Percentiles rank a stretch among this genome's conserved stretches.
These are phyloP conservation scores for Saccharum spontaneum DNA, from an alignment of 176 grass and related monocot genomes.

Conservation along the genomic window DNA sequence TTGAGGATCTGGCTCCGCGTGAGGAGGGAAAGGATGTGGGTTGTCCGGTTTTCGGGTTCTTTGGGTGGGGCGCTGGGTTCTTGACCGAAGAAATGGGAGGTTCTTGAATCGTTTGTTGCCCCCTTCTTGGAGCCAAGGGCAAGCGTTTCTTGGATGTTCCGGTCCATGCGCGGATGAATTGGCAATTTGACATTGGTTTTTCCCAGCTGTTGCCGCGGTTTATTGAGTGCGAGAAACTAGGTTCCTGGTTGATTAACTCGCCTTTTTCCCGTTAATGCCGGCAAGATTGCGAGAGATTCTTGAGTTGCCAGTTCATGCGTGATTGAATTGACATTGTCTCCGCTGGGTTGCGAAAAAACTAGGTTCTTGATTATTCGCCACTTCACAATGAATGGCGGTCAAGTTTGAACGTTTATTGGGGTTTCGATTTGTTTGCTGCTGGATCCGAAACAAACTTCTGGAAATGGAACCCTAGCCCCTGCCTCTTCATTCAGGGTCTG, in stretches of 20 bases:
- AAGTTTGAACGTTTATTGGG: background rate
- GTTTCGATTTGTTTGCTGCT: background rate
- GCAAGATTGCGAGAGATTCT: background rate
- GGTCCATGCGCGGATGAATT: background rate
- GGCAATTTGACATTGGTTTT: background rate
- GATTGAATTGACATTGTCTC: background rate
- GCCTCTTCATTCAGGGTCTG: background rate
- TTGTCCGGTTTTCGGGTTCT: conserved; percentile 15
- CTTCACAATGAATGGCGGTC: background rate
- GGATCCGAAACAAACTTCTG: background rate
- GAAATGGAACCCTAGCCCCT: background rate
- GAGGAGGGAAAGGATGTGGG: background rate
- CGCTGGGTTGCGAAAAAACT: background rate
- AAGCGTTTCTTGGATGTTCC: background rate
- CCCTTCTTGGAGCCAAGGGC: background rate
- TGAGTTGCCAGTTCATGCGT: background rate
- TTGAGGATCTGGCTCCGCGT: background rate
- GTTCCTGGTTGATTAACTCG: background rate
- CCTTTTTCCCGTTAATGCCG: background rate
- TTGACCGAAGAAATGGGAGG: background rate
- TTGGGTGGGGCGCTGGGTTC: background rate
- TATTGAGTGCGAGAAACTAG: background rate
- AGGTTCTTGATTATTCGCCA: background rate
- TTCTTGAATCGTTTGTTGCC: conserved; percentile 9
- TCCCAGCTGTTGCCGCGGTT: background rate